A percentile compares a stretch with the other conserved stretches of the same genome.
Evolutionary conservation across 2,329 filamentous ascomycete genomes (phyloP).

Genomic region (Tolypocladium endophyticum): DNA sequence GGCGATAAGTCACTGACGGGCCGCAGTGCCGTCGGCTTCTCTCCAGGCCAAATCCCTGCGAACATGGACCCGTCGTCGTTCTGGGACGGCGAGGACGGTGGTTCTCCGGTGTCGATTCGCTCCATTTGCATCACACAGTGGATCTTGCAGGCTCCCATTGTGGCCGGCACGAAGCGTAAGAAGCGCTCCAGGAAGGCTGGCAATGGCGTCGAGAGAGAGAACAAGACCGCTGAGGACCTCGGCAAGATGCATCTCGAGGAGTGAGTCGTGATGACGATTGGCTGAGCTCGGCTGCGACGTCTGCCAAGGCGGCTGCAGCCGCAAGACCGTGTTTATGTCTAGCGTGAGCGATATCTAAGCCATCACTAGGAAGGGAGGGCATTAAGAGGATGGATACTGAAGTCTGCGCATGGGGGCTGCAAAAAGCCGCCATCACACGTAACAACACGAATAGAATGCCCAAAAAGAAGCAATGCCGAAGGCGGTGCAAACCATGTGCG

Average conservation of each 20-base stretch:
- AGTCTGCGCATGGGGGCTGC: neutral
- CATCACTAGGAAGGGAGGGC: neutral
- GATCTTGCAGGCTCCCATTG: conserved; percentile 48
- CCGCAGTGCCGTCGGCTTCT: neutral
- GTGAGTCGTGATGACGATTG: neutral
- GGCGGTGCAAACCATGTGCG: neutral
- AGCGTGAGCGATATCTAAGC: neutral
- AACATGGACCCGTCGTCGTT: neutral
- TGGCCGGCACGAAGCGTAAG: conserved; percentile 27
- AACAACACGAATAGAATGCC: neutral
- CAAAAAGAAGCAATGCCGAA: neutral
- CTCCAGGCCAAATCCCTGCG: neutral
- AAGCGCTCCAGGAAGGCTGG: conserved; percentile 16
- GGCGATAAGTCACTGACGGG: no score
- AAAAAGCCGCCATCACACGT: neutral
- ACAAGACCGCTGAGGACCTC: neutral
- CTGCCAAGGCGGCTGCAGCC: neutral
- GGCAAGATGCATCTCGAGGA: conserved; percentile 2
- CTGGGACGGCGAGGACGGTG: conserved; percentile 56
- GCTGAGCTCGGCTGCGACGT: neutral
- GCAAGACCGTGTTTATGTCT: neutral
- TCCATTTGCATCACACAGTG: conserved; percentile 60
- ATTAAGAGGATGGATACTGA: neutral
- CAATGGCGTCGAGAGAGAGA: neutral
- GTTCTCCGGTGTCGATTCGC: conserved; percentile 58